Base-by-base conservation (phyloP, 768 basidiomycete species). In the Ramaria sp. region DNA sequence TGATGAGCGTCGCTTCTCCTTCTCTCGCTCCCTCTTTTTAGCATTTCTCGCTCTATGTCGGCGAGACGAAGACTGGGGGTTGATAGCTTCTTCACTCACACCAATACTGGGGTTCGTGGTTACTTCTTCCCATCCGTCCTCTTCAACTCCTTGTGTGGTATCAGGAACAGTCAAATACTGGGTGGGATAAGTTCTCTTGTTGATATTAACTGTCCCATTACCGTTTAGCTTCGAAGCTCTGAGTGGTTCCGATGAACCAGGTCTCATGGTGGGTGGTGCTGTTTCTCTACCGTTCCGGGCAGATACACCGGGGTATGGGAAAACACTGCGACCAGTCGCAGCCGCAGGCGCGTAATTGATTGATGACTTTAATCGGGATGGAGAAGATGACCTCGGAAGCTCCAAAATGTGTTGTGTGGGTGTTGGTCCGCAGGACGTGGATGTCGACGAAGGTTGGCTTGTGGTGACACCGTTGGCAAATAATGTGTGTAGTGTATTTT, bases 371-470 rank as follows among this genome's bases (percentile, higher is more conserved):
- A 20, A 6, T 30, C 30, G 28, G 30, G 16, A 42, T 16, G 53
- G 53, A 15, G 32, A 34, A 12, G 24, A 20, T 10, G 53, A 5
- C 4, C 18, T 34, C 25, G 53, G 53, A 16, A 55, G 42, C 15
- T 55, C 43, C 12, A 32, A 45, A 18, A 32, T 6, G 36, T 44
- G 53, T 20, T 55, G 53, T 34, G 53, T 55, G 12, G 53, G 53
- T 9, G 53, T 55, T 15, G 45, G 43, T 20, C 36, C 53, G 36
- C 43, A 44, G 32, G 53, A 55, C 6, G 44, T 25, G 18, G 53
- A 47, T 20, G 43, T 18, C 9, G 53, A 48, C 20, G 27, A 36
- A 8, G 53, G 5, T 15, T 45, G 43, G 22, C 12, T 39, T 48
- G 41, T 22, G 22, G 51, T 30, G 15, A 47, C 1, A 36, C 16